These are phyloP conservation scores for Phytophthora lateralis DNA, from an alignment of 352 stramenopile species.

Conservation along the genomic window DNA sequence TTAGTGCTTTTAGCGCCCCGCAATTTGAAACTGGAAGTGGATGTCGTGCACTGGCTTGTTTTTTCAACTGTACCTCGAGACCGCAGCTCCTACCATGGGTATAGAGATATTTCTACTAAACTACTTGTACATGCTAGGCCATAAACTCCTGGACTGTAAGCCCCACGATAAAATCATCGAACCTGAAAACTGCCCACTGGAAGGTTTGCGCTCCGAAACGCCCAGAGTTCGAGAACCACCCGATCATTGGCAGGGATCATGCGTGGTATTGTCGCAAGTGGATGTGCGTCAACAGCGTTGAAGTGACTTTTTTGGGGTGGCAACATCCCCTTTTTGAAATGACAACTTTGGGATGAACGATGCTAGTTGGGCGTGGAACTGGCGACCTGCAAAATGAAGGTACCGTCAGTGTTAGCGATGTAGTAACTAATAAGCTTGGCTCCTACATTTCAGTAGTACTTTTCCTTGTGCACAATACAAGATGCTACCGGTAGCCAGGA, in stretches of 20 bases:
- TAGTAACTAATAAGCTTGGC: not conserved
- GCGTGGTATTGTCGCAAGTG: not conserved
- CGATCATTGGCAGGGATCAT: too few relatives aligned
- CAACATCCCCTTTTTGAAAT: not conserved
- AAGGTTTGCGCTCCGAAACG: not conserved
- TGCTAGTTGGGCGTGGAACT: not conserved
- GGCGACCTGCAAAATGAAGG: not conserved
- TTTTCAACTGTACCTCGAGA: slow-evolving; percentile 12
- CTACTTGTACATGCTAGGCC: too few relatives aligned
- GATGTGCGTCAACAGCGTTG: slow-evolving; percentile 9
- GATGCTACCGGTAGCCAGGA: too few relatives aligned
- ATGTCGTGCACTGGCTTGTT: slow-evolving; percentile 26
- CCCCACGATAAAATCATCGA: too few relatives aligned
- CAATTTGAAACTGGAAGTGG: not conserved
- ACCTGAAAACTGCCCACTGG: not conserved
- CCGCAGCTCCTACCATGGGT: too few relatives aligned
- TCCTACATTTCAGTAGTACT: too few relatives aligned
- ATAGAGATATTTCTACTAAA: too few relatives aligned
- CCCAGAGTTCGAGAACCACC: too few relatives aligned
- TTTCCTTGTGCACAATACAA: too few relatives aligned
- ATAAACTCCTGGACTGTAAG: too few relatives aligned
- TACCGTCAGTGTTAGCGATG: not conserved
- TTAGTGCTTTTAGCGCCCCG: not conserved
- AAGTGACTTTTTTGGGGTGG: not conserved
- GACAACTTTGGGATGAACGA: not conserved